Conservation (phyloP, 306 rosid genomes). For the Citrullus colocynthis region DNA sequence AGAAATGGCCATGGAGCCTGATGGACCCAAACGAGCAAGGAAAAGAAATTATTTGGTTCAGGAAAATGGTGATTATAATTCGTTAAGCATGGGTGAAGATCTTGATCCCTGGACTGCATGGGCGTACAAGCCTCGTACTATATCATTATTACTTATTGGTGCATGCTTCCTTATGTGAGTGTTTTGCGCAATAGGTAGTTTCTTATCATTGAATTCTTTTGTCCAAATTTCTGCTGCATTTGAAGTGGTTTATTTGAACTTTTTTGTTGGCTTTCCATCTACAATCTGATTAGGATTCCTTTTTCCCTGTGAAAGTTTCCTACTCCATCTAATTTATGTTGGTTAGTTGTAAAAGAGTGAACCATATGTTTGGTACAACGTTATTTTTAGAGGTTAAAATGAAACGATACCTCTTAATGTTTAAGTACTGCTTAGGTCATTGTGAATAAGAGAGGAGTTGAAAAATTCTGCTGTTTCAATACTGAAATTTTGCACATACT, state of each 20-base stretch:
- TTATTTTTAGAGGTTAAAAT: background rate
- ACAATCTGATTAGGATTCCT: background rate
- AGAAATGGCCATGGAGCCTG: conserved; percentile 49
- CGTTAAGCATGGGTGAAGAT: conserved; percentile 42
- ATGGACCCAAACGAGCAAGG: conserved; percentile 46
- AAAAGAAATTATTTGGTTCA: conserved; percentile 33
- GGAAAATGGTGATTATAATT: conserved; percentile 56
- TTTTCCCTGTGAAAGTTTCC: background rate
- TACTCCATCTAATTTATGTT: background rate
- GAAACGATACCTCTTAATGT: background rate
- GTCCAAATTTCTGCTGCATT: background rate
- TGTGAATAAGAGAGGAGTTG: background rate
- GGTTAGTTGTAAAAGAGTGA: background rate
- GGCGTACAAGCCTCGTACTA: conserved; percentile 98
- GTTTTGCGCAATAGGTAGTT: conserved; percentile 11
- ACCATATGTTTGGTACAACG: background rate
- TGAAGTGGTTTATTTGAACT: background rate
- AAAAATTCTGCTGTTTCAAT: background rate
- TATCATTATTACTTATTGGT: conserved; percentile 81
- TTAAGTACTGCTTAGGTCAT: background rate
- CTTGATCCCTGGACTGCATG: conserved; percentile 99
- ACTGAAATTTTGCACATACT: background rate
- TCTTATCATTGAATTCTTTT: background rate
- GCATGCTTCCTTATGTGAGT: conserved; percentile 98
- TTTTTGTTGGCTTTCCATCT: background rate